phyloP scores from a whole-genome alignment of 169 alveolate genomes.

The Plasmodium sp. region DNA sequence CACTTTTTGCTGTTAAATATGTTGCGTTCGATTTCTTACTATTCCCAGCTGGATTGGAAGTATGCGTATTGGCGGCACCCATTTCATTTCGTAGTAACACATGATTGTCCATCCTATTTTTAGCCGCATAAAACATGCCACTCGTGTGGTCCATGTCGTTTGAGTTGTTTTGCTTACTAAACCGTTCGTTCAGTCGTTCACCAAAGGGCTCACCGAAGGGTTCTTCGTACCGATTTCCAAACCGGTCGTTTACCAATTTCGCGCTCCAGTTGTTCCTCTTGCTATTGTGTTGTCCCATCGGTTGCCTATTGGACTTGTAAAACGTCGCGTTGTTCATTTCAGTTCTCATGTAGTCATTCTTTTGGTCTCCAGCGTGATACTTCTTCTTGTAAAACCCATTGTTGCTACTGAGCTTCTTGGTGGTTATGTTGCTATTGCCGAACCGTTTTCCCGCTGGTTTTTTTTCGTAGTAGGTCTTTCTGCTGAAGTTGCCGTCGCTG shows the following conservation, averaged over 20 bases:
- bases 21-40: neutral
- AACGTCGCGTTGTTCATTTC: neutral
- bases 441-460: neutral
- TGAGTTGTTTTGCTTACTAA: constrained; percentile 22
- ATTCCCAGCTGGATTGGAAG: constrained; percentile 1
- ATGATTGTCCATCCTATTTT: constrained; percentile 2
- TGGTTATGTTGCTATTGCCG: neutral
- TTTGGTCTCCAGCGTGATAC: constrained; percentile 22
- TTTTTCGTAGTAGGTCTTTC: constrained; percentile 4
- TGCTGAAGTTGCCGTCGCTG: constrained; percentile 9
- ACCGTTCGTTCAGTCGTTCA: constrained; percentile 2
- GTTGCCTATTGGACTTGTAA: neutral
- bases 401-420: neutral
- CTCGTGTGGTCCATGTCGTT: constrained; percentile 11
- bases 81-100: neutral
- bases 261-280: neutral
- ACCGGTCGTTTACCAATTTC: constrained; percentile 3
- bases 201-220: neutral
- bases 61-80: neutral
- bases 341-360: neutral
- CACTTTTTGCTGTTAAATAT: constrained; percentile 6
- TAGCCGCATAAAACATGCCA: neutral
- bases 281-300: neutral
- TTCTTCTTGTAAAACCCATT: neutral
- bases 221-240: neutral